A percentile compares a stretch with the other conserved stretches of the same genome.
Conservation (phyloP, 2,329 filamentous ascomycete species). For the Phialophora macrospora region DNA sequence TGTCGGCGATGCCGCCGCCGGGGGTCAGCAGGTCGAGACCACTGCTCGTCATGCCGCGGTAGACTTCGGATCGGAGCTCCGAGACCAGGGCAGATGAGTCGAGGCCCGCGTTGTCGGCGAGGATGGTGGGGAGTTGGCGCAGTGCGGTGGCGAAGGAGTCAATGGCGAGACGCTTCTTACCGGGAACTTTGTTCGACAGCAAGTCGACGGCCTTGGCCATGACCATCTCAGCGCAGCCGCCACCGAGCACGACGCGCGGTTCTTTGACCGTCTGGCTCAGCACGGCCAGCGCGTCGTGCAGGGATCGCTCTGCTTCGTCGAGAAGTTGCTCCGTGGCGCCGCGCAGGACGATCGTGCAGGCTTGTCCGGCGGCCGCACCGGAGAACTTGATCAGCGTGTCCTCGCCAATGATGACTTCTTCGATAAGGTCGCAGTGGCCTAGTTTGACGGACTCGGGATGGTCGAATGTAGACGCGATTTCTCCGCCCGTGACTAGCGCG, state of each 20-base stretch:
- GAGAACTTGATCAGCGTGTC: conserved; percentile 98
- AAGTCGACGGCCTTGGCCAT: conserved; percentile 98
- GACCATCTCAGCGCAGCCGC: conserved; percentile 96
- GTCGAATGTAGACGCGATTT: conserved; percentile 97
- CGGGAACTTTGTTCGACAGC: conserved; percentile 88
- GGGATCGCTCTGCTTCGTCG: conserved; percentile 92
- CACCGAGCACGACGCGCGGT: conserved; percentile 89
- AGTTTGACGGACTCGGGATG: conserved; percentile 97
- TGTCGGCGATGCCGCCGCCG: conserved; percentile 90
- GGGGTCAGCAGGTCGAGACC: conserved; percentile 87
- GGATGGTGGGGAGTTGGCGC: conserved; percentile 90
- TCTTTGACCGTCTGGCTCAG: conserved; percentile 96
- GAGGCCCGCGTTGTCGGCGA: conserved; percentile 95
- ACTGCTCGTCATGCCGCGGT: conserved; percentile 90
- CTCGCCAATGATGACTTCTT: conserved; percentile 98
- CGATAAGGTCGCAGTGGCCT: conserved; percentile 91
- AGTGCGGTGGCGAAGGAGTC: conserved; percentile 86
- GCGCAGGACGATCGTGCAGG: conserved; percentile 94
- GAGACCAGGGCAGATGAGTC: conserved; percentile 94
- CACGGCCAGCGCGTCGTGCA: conserved; percentile 95
- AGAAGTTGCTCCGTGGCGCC: conserved; percentile 96
- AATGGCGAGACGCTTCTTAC: conserved; percentile 95
- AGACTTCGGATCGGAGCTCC: conserved; percentile 88
- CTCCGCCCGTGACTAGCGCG: conserved; percentile 92
- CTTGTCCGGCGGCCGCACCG: conserved; percentile 88